Evolutionary conservation across 169 alveolate genomes (phyloP), one percentile per base, ranked within the genome.

Genomic region (Plasmodium coatneyi): DNA sequence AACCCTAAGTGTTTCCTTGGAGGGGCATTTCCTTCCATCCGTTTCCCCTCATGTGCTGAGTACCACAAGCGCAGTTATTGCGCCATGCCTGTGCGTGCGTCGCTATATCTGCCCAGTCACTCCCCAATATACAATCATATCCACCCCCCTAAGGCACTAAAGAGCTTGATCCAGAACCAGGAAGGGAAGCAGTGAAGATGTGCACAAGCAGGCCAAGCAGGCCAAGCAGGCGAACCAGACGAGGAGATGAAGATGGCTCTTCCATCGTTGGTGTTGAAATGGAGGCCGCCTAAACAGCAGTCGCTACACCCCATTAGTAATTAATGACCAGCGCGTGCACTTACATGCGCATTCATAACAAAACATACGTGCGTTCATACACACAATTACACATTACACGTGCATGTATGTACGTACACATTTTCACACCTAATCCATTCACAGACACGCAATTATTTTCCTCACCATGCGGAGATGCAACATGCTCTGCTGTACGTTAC

Each of bases 141-240:
- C 39, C 52, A 28, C 66, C 46, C 52, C 74, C 28, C 22, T 14
- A 28, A 83, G 82, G 80, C 82, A 83, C 82, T 83, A 70, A 66
- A 83, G 72, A 83, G 82, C 19, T 83, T 83, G 30, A 83, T 83
- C 74, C 92, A 83, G 19, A 83, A 83, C 52, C 92, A 83, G 74
- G 39, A 36, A 34, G 92, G 41, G 71, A 82, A 49, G 22, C 22
- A 14, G 19, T 14, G 22, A 49, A 49, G 60, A 49, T 12, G 60
- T 14, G 60, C 16, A 7, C 52, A 41, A 41, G 52, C 7, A 2
- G 43, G 6, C 16, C 3, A 12, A 1, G 4, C 3, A 10, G 54
- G n/a, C 54, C 5, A 43, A 43, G 54, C 54, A 10, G 54, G 10
- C n/a, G 54, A 43, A 12, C n/a, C n/a, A 43, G 54, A 43, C 1